Conservation (phyloP, 768 basidiomycete genomes). For the Lentinula raphanica region DNA sequence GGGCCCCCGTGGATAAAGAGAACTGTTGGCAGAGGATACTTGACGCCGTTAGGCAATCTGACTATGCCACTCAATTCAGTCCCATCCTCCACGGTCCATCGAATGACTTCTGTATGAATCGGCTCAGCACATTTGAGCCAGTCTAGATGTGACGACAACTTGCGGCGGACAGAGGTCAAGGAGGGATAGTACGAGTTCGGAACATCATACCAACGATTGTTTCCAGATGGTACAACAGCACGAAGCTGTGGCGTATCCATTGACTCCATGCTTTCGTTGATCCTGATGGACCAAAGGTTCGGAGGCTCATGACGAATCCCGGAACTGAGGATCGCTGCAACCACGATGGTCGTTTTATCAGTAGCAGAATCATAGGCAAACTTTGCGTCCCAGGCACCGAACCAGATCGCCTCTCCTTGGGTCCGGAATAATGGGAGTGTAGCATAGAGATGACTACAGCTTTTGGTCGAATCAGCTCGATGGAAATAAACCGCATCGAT, state of each 20-base stretch:
- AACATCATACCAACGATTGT: not conserved
- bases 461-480: conserved; percentile 16
- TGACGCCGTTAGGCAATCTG: conserved; percentile 22
- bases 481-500: conserved; percentile 18
- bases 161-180: conserved; percentile 10
- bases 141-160: conserved; percentile 27
- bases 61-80: conserved; percentile 24
- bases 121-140: conserved; percentile 25
- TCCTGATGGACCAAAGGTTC: conserved; percentile 29
- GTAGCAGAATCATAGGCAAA: conserved; percentile 16
- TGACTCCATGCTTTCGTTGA: conserved; percentile 7
- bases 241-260: not conserved
- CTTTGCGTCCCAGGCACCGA: conserved; percentile 31
- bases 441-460: not conserved
- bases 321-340: conserved; percentile 28
- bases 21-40: conserved; percentile 21
- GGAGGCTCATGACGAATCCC: conserved; percentile 26
- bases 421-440: conserved; percentile 24
- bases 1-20: conserved; percentile 31
- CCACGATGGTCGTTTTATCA: conserved; percentile 17
- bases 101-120: conserved; percentile 21
- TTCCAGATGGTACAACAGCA: conserved; percentile 5
- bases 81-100: conserved; percentile 27
- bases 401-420: conserved; percentile 29
- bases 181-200: not conserved